Evolutionary conservation across 345 rosid genomes (phyloP), one percentile per base, ranked within the genome.

Genomic region (Salix udensis): DNA sequence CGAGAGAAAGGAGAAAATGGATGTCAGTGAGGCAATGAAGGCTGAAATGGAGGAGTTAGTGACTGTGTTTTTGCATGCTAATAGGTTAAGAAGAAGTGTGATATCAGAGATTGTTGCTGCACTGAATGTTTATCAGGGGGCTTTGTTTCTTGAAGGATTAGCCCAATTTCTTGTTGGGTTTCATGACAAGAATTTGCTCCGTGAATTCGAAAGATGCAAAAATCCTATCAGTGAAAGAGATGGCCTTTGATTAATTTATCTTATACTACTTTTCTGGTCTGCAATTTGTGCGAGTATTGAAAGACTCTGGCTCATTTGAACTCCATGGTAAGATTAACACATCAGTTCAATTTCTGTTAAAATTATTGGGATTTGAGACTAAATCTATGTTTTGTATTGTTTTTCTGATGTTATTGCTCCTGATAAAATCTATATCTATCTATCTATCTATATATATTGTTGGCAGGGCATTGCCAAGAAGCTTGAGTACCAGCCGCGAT

Each of bases 111-210:
- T 94, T 68, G 87, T 89, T 71, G 88, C 87, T 37, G 88, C 89
- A 6, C 78, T 85, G 48, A 85, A 75, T 37, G 80, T 84, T 53
- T 91, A 88, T 74, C 94, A 91, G 60, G 93, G 91, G 0, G 96
- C 96, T 78, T 71, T 92, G 85, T 94, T 90, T 90, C 96, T 94
- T 75, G 89, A 94, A 82, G 94, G 86, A 37, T 81, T 94, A 55
- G 90, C 91, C 73, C 91, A 88, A 79, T 92, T 91, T 83, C 92
- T 94, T 76, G 86, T 83, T 79, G 97, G 98, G 82, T 89, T 94
- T 40, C 82, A 87, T 79, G 94, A 90, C 55, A 81, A 76, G 18
- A 58, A 64, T 46, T 76, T 89, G 83, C 81, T 90, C 36, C 83
- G 77, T 48, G 87, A 87, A 65, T 83, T 88, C n/a, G 79, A 86